Evolutionary conservation across 2,329 filamentous ascomycete species (phyloP).

Genomic region (Penicillium sp.): DNA sequence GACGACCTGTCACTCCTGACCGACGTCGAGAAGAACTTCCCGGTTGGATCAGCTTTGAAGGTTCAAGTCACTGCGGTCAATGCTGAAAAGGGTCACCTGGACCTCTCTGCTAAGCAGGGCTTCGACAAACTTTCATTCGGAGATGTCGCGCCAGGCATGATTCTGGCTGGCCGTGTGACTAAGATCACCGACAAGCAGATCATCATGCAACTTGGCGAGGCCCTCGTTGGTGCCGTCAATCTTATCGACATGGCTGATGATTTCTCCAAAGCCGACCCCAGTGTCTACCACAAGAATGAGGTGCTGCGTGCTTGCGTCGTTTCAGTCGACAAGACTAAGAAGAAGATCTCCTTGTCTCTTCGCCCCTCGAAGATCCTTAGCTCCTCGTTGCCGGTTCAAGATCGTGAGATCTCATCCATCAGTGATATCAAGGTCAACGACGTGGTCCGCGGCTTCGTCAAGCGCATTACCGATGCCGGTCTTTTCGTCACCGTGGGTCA

Average conservation of each 20-base stretch:
- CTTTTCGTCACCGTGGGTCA: constrained; percentile 80
- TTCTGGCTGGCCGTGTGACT: constrained; percentile 76
- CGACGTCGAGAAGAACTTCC: constrained; percentile 73
- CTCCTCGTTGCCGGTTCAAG: constrained; percentile 72
- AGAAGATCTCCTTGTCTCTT: constrained; percentile 72
- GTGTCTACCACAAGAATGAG: constrained; percentile 73
- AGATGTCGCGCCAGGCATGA: constrained; percentile 68
- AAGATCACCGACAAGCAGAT: constrained; percentile 79
- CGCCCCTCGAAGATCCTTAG: constrained; percentile 85
- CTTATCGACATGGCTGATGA: constrained; percentile 81
- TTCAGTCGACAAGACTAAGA: constrained; percentile 74
- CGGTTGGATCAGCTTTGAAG: constrained; percentile 79
- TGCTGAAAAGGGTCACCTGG: constrained; percentile 64
- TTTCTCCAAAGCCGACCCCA: constrained; percentile 71
- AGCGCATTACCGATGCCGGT: constrained; percentile 81
- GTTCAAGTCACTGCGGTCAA: constrained; percentile 74
- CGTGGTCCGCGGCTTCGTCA: constrained; percentile 83
- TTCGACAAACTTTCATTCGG: constrained; percentile 60
- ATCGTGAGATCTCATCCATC: constrained; percentile 67
- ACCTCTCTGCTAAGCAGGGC: constrained; percentile 71
- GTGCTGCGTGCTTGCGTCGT: constrained; percentile 82
- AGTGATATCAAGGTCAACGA: constrained; percentile 71
- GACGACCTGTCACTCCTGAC: constrained; percentile 76
- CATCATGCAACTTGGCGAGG: constrained; percentile 77
- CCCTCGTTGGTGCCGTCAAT: constrained; percentile 70